These are phyloP conservation scores for Mycocalia duriaeana DNA, from an alignment of 1,284 basidiomycete species.

Conservation along the genomic window DNA sequence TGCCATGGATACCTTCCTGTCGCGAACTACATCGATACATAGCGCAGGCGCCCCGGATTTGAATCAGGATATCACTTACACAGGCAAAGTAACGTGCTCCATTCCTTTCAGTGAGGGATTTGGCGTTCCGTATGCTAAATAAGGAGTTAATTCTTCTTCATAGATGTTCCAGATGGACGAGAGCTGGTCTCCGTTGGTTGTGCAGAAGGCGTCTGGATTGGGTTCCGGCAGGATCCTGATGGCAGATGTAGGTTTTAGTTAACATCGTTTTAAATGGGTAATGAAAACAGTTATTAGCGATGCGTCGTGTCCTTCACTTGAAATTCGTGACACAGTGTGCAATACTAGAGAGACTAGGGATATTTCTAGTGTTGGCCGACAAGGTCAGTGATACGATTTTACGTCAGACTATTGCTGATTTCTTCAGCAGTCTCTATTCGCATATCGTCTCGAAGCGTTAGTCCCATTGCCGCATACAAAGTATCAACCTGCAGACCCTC, in stretches of 20 bases:
- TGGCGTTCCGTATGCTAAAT: not conserved
- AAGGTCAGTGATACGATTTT: too few species aligned
- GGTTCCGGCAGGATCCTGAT: slow-evolving; percentile 78
- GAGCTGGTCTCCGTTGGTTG: slow-evolving; percentile 87
- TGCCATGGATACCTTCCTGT: slow-evolving; percentile 80
- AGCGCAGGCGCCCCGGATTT: slow-evolving; percentile 48
- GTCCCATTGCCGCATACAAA: slow-evolving; percentile 75
- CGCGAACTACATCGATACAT: slow-evolving; percentile 59
- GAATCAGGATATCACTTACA: slow-evolving; percentile 71
- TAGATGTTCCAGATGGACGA: slow-evolving; percentile 77
- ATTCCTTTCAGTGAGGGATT: slow-evolving; percentile 79
- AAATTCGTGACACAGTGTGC: slow-evolving; percentile 89
- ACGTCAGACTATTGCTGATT: slow-evolving; percentile 15
- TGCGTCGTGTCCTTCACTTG: slow-evolving; percentile 86
- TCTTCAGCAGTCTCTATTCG: slow-evolving; percentile 31
- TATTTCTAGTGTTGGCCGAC: slow-evolving; percentile 91
- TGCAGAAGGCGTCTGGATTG: slow-evolving; percentile 94
- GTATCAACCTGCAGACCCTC: slow-evolving; percentile 69
- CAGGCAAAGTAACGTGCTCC: slow-evolving; percentile 89
- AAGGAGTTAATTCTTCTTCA: too few species aligned
- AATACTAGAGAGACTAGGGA: slow-evolving; percentile 90
- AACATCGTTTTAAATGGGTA: too few species aligned
- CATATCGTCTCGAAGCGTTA: slow-evolving; percentile 91
- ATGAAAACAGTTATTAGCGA: slow-evolving; percentile 58
- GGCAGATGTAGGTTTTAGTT: slow-evolving; percentile 64